phyloP scores from a whole-genome alignment of 768 basidiomycete genomes.

The Coprinopsis cinerea region DNA sequence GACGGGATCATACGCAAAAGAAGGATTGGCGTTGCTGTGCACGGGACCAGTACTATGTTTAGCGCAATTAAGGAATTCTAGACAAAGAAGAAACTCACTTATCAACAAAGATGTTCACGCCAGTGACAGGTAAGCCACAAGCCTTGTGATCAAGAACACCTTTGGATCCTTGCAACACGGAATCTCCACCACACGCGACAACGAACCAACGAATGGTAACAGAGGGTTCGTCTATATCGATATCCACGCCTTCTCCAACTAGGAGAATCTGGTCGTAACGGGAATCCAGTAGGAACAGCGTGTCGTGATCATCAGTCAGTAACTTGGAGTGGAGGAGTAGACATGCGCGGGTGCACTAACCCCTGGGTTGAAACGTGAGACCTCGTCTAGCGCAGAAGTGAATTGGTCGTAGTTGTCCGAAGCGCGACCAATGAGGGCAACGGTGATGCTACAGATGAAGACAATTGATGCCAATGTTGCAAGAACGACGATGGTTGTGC shows the following conservation, averaged over 20 bases:
- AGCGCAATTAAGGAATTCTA: background rate
- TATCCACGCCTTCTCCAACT: slow-evolving; percentile 50
- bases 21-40: slow-evolving; percentile 29
- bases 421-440: slow-evolving; percentile 5
- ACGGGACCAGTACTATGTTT: background rate
- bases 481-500: slow-evolving; percentile 27
- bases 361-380: background rate
- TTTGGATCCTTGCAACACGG: slow-evolving; percentile 39
- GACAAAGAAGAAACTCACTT: slow-evolving; percentile 28
- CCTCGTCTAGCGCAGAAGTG: background rate
- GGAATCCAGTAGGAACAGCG: background rate
- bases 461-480: slow-evolving; percentile 26
- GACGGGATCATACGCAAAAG: slow-evolving; percentile 38
- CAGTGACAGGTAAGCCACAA: slow-evolving; percentile 42
- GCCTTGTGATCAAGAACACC: slow-evolving; percentile 37
- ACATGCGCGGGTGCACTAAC: background rate
- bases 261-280: slow-evolving; percentile 38
- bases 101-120: slow-evolving; percentile 43
- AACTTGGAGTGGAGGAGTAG: background rate
- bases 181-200: slow-evolving; percentile 41
- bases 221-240: slow-evolving; percentile 54
- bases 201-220: slow-evolving; percentile 53
- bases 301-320: background rate
- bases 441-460: slow-evolving; percentile 2
- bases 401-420: background rate